Base-by-base conservation (phyloP, 2,329 filamentous ascomycete genomes). In the Metarhizium brunneum region DNA sequence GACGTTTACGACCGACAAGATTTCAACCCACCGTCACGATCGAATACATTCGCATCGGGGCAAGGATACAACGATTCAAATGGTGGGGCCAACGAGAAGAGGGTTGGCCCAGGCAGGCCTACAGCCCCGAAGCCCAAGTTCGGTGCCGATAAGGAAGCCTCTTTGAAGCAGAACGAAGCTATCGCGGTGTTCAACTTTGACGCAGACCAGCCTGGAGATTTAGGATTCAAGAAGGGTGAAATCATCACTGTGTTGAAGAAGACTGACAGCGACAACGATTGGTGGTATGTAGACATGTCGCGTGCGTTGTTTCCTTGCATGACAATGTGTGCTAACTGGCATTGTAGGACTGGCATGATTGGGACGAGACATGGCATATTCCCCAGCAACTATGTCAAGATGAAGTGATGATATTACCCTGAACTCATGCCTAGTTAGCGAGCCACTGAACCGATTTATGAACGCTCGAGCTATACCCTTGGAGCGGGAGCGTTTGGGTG, bases 151-250 rank as follows among this genome's bases (percentile, higher is more conserved):
- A 71, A 69, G 59, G 84, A 84, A 70, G 74, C 80, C 51, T 59
- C 75, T 58, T 66, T 85, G 57, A 81, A 79, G 67, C 79, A 81
- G 62, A 91, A 96, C 62, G 90, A 97, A 72, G 94, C 91, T 0
- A 79, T 96, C 20, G 94, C 94, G 2, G 78, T 96, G 59, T 97
- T 88, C 72, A 96, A 89, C 2, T 99, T 99, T 67, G 92, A 97
- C 60, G 86, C 91, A 0, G 92, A 96, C 65, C 92, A 96, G 70
- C 85, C 90, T 0, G 92, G 92, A 4, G 92, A 99, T 69, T 70
- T 97, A 56, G 90, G 87, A 0, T 99, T 99, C 74, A 96, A 95
- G 76, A 99, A 99, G 78, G 94, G 94, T 20, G 94, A 99, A 35
- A 72, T 97, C 56, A 96, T 99, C 61, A 96, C 91, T 1, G 91